These are phyloP conservation scores for Ogataea paradorogensis DNA, from an alignment of 805 yeast genomes.

Conservation along the genomic window DNA sequence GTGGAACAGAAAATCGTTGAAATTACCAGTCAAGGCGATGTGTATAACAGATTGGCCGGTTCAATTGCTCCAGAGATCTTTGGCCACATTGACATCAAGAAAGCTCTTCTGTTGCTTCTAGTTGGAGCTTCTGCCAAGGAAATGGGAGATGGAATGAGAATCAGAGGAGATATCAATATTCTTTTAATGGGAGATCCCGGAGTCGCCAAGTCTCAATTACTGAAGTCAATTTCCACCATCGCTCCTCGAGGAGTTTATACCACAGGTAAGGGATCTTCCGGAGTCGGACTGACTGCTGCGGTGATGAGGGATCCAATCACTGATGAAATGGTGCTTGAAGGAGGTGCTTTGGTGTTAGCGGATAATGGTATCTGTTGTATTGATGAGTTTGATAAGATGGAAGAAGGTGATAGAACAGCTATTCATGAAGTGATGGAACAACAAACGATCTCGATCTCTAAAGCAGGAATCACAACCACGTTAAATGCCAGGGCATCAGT, in stretches of 20 bases:
- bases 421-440: conserved; percentile 99
- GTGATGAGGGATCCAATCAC: conserved; percentile 99
- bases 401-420: conserved; percentile 93
- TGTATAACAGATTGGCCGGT: conserved; percentile 74
- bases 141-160: conserved; percentile 94
- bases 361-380: conserved; percentile 98
- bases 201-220: conserved; percentile 95
- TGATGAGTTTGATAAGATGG: conserved; percentile 99
- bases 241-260: conserved; percentile 97
- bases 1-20: conserved; percentile 53
- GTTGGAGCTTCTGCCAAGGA: conserved; percentile 96
- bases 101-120: conserved; percentile 76
- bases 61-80: conserved; percentile 97
- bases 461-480: conserved; percentile 96
- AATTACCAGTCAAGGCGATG: conserved; percentile 60
- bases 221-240: conserved; percentile 85
- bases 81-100: conserved; percentile 92
- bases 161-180: conserved; percentile 94
- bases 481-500: conserved; percentile 94
- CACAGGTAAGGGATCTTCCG: conserved; percentile 98
- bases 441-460: conserved; percentile 94
- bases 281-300: conserved; percentile 98
- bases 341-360: conserved; percentile 95
- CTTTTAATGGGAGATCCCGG: conserved; percentile 99
- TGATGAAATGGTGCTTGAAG: conserved; percentile 96